Evolutionary conservation across 805 yeast species (phyloP), one percentile per base, ranked within the genome.

Genomic region (Dipodascopsis uninucleata): DNA sequence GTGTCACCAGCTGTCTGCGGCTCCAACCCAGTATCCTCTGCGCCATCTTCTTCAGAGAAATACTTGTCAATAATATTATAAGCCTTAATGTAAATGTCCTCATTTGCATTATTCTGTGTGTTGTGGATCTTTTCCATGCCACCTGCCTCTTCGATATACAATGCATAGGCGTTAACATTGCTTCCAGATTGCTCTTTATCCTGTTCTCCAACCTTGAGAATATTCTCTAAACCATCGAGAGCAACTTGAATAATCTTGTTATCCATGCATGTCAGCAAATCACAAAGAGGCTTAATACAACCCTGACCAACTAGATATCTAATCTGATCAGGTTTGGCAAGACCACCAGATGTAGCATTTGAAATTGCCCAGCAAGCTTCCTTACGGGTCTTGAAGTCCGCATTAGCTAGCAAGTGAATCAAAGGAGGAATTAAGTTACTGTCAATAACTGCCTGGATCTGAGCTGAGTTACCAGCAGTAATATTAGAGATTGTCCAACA

Each of bases 361-460:
- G 97, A 88, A 56, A 93, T 84, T 28, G 97, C 97, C 98, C 98
- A 93, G 74, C 97, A 90, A 3, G 98, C 98, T 72, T 93, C 98
- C 68, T 90, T 93, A 66, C 85, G 85, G 28, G 97, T 90, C 73
- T 88, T 89, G 73, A 88, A 89, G 62, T 90, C 97, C 51, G 93
- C 96, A 45, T 78, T 75, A 31, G 76, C 70, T 65, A 93, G 75
- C 53, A 82, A 70, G 64, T 88, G 81, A 58, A 93, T 81, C 55
- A 86, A 76, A 47, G 89, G 95, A 31, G 97, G 98, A 55, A 93
- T 81, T 64, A 93, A 74, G 70, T 93, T 93, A 50, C 90, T 82
- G 64, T 89, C 96, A 60, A 93, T 89, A 40, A 93, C 97, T 12
- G 97, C 90, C 71, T 90, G 97, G 60, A 90, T 88, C 72, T 93